These are phyloP conservation scores for Metschnikowia shivogae DNA, from an alignment of 805 yeast genomes.

Conservation along the genomic window DNA sequence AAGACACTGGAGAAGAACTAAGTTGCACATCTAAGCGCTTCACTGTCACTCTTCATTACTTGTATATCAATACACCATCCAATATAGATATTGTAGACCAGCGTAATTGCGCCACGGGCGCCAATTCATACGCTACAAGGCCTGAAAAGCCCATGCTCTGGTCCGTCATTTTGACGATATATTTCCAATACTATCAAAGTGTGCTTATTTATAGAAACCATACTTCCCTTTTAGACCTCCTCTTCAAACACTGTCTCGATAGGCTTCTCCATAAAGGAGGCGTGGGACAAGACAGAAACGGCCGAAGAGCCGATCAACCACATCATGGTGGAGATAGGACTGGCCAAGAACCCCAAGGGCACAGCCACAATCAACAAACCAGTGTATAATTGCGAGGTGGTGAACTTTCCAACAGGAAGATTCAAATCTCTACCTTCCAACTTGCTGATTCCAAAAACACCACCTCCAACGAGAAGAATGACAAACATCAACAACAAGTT, in stretches of 20 bases:
- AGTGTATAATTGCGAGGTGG: constrained; percentile 80
- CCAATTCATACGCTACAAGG: background rate
- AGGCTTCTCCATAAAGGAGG: constrained; percentile 90
- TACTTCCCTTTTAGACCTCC: constrained; percentile 38
- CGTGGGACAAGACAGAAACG: constrained; percentile 77
- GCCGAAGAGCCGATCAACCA: constrained; percentile 91
- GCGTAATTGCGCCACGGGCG: too few species aligned
- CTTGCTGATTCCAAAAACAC: constrained; percentile 72
- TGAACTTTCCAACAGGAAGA: constrained; percentile 65
- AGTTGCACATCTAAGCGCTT: constrained; percentile 80
- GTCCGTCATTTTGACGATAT: too few species aligned
- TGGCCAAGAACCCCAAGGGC: constrained; percentile 81
- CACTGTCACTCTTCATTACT: constrained; percentile 6
- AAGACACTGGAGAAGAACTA: constrained; percentile 99
- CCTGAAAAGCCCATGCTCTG: too few species aligned
- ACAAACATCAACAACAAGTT: constrained; percentile 84
- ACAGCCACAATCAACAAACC: constrained; percentile 70
- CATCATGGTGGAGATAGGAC: constrained; percentile 83
- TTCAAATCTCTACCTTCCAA: constrained; percentile 81
- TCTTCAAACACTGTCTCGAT: constrained; percentile 92
- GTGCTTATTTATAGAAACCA: constrained; percentile 1
- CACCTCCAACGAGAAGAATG: constrained; percentile 62
- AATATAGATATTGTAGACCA: background rate
- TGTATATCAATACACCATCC: constrained; percentile 19
- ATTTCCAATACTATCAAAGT: background rate